These are phyloP conservation scores for Balakata baccata DNA, from an alignment of 345 rosid genomes.

Conservation along the genomic window DNA sequence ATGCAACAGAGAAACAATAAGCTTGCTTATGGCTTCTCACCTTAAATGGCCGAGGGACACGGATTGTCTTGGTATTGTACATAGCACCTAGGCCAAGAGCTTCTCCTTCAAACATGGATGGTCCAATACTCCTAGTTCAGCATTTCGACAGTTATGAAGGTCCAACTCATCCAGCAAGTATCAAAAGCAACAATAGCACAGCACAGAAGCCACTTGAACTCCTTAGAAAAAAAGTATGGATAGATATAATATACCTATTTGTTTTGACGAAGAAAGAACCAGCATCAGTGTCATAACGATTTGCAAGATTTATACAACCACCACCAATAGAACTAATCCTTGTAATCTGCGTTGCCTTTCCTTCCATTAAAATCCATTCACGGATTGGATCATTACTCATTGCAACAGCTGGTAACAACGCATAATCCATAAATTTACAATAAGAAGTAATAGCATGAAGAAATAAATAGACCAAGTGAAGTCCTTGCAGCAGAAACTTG, in stretches of 20 bases:
- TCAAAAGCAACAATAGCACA: conserved; percentile 2
- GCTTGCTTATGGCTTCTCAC: conserved; percentile 33
- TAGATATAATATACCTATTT: conserved; percentile 47
- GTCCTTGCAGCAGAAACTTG: no score
- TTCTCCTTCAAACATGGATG: conserved; percentile 84
- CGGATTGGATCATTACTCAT: conserved; percentile 77
- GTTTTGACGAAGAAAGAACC: conserved; percentile 85
- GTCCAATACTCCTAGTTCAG: conserved; percentile 66
- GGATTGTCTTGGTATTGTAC: conserved; percentile 70
- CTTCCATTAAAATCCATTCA: conserved; percentile 83
- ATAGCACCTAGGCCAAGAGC: conserved; percentile 89
- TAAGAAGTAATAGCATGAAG: conserved; percentile 1
- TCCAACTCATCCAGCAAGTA: conserved; percentile 11
- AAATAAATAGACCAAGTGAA: neutral
- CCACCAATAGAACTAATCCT: conserved; percentile 77
- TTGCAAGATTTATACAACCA: conserved; percentile 86
- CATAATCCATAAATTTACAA: conserved; percentile 3
- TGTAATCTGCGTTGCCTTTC: conserved; percentile 69
- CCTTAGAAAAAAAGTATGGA: no score
- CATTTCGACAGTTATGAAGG: conserved; percentile 9
- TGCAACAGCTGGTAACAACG: conserved; percentile 52
- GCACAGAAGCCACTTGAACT: neutral
- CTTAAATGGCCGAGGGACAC: conserved; percentile 81
- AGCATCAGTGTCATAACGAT: conserved; percentile 71
- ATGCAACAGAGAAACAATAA: neutral